Conservation (phyloP, 2,329 filamentous ascomycete genomes). For the Fusarium humuli region DNA sequence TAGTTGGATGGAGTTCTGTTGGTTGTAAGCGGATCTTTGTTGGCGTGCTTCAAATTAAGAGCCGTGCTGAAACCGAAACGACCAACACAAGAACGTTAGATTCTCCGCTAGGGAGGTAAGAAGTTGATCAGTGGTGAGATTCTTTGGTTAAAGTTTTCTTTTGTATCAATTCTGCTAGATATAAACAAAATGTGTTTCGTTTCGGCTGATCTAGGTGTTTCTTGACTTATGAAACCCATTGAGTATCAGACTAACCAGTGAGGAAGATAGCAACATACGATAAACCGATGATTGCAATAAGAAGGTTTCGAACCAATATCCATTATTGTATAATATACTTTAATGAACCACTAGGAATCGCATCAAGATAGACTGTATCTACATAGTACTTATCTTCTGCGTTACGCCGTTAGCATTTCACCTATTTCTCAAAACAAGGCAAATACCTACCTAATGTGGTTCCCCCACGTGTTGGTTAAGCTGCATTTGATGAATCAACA, state of each 20-base stretch:
- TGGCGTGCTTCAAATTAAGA: conserved; percentile 2
- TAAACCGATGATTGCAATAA: no score
- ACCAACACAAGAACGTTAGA: not conserved
- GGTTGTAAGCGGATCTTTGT: not conserved
- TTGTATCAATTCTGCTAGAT: not conserved
- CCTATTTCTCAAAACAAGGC: not conserved
- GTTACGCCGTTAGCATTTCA: accelerated
- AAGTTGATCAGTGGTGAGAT: not conserved
- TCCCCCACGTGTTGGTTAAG: no score
- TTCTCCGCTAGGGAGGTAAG: not conserved
- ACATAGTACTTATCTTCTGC: no score
- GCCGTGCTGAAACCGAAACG: conserved; percentile 24
- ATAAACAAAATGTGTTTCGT: not conserved
- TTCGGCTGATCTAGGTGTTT: not conserved
- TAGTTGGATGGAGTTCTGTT: not conserved
- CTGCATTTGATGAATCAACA: no score
- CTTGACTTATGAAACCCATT: not conserved
- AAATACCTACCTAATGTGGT: not conserved
- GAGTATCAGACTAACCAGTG: not conserved
- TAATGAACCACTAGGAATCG: not conserved
- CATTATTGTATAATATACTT: no score
- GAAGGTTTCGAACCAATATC: no score
- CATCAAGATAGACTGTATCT: not conserved
- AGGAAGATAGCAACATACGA: not conserved
- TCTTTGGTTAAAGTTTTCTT: not conserved